A percentile compares a stretch with the other conserved stretches of the same genome.
Conservation (phyloP, 176 grass and related monocot species). For the Carex myosuroides region DNA sequence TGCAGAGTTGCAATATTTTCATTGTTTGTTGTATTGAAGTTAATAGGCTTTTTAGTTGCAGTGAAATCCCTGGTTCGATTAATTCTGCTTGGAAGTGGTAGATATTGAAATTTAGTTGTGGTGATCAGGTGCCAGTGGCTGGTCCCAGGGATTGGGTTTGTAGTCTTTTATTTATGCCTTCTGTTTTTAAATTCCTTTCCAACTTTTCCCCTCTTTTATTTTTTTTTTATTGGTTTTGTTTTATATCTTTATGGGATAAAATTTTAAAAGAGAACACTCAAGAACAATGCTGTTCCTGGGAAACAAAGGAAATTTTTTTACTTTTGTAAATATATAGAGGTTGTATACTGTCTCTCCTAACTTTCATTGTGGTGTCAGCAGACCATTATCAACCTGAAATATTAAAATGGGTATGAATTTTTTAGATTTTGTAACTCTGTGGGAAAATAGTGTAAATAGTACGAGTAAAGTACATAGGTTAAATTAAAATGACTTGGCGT, state of each 20-base stretch:
- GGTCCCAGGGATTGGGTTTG: neutral
- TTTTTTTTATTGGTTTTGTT: neutral
- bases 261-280: neutral
- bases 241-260: neutral
- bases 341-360: too few relatives aligned
- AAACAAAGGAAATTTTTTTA: neutral
- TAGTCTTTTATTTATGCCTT: neutral
- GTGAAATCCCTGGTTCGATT: neutral
- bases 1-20: neutral
- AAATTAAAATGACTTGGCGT: conserved; percentile 26
- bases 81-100: neutral
- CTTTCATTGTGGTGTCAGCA: conserved; percentile 45
- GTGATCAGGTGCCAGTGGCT: neutral
- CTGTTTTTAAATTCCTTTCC: neutral
- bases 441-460: neutral
- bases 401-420: neutral
- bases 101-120: conserved; percentile 14
- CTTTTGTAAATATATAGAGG: neutral
- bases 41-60: neutral
- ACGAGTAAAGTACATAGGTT: neutral
- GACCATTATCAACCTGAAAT: conserved; percentile 38
- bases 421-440: neutral
- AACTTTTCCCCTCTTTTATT: neutral
- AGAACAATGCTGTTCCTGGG: neutral
- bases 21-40: neutral